Evolutionary conservation across 2,329 filamentous ascomycete genomes (phyloP).

Genomic region (Shiraia sp.): DNA sequence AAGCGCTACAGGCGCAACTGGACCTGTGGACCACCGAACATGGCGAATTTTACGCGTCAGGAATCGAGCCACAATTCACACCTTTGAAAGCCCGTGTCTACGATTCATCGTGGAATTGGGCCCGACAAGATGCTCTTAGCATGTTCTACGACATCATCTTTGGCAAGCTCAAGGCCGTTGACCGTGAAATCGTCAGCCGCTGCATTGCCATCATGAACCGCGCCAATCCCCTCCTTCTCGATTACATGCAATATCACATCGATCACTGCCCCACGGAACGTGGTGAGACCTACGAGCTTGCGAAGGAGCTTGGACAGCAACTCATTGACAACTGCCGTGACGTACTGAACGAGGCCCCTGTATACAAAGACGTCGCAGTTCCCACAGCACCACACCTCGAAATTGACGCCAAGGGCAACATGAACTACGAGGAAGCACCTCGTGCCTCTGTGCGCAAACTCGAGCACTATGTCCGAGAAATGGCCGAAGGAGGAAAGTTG

Average conservation of each 20-base stretch:
- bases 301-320: constrained; percentile 89
- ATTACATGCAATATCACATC: constrained; percentile 99
- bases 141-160: constrained; percentile 99
- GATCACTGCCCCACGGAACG: constrained; percentile 97
- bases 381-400: constrained; percentile 91
- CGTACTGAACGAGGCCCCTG: constrained; percentile 78
- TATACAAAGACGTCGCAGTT: constrained; percentile 93
- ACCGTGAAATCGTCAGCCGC: constrained; percentile 96
- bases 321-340: constrained; percentile 98
- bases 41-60: constrained; percentile 91
- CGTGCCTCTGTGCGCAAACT: constrained; percentile 91
- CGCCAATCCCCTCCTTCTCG: constrained; percentile 90
- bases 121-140: constrained; percentile 90
- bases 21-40: constrained; percentile 96
- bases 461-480: constrained; percentile 97
- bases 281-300: constrained; percentile 96
- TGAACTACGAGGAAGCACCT: constrained; percentile 87
- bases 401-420: constrained; percentile 89
- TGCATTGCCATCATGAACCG: constrained; percentile 99
- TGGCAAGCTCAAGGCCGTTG: constrained; percentile 86
- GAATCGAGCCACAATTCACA: constrained; percentile 93
- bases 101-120: constrained; percentile 99
- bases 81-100: constrained; percentile 93
- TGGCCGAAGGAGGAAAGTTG: constrained; percentile 98
- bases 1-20: constrained; percentile 86